phyloP scores from a whole-genome alignment of 176 grass and related monocot genomes.

The Thinopyrum elongatum region DNA sequence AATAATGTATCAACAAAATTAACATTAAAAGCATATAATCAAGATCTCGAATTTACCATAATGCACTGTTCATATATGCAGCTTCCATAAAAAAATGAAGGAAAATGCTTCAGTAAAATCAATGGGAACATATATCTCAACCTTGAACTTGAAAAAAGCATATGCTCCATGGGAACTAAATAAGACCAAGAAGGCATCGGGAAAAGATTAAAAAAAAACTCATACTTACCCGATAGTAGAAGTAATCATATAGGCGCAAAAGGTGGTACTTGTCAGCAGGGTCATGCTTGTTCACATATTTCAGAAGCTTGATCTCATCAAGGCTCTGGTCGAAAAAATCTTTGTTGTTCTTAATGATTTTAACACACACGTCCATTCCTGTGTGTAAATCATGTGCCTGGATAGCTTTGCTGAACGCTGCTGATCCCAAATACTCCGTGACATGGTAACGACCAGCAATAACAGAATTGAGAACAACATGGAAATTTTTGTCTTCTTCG shows the following conservation, averaged over 20 bases:
- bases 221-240: conserved; percentile 88
- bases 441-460: conserved; percentile 98
- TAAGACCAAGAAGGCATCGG: conserved; percentile 2
- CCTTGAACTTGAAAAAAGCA: neutral
- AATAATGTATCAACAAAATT: neutral
- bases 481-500: conserved; percentile 99
- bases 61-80: neutral
- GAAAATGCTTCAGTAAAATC: neutral
- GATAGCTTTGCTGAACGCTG: conserved; percentile 99
- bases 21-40: conserved; percentile 3
- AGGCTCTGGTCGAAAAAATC: conserved; percentile 99
- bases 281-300: conserved; percentile 98
- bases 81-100: neutral
- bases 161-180: neutral
- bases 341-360: conserved; percentile 99
- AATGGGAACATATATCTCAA: conserved; percentile 9
- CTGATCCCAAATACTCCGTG: conserved; percentile 95
- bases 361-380: conserved; percentile 99
- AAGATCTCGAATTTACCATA: neutral
- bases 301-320: conserved; percentile 99
- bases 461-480: conserved; percentile 93
- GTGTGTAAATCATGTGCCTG: conserved; percentile 99
- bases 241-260: conserved; percentile 95
- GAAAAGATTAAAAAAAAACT: conserved; percentile 4
- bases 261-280: conserved; percentile 92